These are phyloP conservation scores for Diutina sp. DNA, from an alignment of 1,139 yeast species.

Conservation along the genomic window DNA sequence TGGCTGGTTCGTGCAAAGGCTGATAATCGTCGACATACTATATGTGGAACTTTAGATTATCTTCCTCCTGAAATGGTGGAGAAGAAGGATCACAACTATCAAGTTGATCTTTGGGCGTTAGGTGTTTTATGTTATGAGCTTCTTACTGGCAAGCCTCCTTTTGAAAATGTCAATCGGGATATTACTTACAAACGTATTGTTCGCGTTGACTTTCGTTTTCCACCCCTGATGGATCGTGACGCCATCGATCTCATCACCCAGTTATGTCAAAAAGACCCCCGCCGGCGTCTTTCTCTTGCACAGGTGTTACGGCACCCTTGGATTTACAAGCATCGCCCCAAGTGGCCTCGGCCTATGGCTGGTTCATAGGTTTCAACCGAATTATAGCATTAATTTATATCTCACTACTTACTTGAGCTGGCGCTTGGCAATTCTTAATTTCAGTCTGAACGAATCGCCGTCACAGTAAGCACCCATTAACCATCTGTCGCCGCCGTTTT, in stretches of 20 bases:
- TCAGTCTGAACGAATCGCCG: conserved; percentile 61
- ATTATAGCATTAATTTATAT: not conserved
- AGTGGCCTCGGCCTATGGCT: conserved; percentile 18
- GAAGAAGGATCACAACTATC: conserved; percentile 62
- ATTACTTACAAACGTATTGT: conserved; percentile 74
- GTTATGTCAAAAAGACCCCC: conserved; percentile 57
- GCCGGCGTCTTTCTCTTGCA: conserved; percentile 43
- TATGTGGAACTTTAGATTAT: conserved; percentile 93
- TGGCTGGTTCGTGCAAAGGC: conserved; percentile 59
- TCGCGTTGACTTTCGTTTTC: conserved; percentile 62
- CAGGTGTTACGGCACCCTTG: conserved; percentile 72
- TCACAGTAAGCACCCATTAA: conserved; percentile 71
- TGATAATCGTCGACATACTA: conserved; percentile 43
- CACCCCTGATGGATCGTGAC: conserved; percentile 53
- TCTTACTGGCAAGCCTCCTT: conserved; percentile 82
- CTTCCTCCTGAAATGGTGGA: conserved; percentile 94
- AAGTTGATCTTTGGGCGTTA: conserved; percentile 87
- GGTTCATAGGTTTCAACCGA: not conserved
- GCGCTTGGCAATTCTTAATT: conserved; percentile 20
- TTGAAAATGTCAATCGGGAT: conserved; percentile 65
- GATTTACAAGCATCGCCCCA: conserved; percentile 52
- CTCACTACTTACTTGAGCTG: not conserved
- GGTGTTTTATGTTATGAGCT: conserved; percentile 83
- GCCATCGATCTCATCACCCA: conserved; percentile 62
- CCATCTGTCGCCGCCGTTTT: conserved; percentile 51